Base-by-base conservation (phyloP, 257 asterid genomes). In the Marsdenia floribunda region DNA sequence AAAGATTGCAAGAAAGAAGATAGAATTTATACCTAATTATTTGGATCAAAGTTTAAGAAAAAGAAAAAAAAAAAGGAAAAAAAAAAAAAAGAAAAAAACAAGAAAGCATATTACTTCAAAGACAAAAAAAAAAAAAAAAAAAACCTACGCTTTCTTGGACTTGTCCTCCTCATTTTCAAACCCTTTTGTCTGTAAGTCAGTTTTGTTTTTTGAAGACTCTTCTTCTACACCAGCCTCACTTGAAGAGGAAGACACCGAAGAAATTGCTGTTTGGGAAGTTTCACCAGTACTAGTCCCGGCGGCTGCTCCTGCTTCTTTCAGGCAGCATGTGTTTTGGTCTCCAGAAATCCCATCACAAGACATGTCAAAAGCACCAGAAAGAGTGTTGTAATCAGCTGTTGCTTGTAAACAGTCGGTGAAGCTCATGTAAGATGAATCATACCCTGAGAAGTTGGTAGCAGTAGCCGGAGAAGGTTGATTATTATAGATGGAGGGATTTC, bases 171-270 rank as follows among this genome's bases (percentile, higher is more conserved):
- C 87, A 70, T 78, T 87, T 77, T 85, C 88, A 80, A 85, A 75
- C 73, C 50, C 82, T 75, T 76, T 76, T 1, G 70, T 38, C 73
- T 60, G 68, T 73, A 74, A 71, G 75, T 82, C 85, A 22, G 75
- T 79, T 78, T 86, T 84, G 82, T 78, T 79, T 76, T 88, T 89
- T 67, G 85, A 85, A 63, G 87, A 85, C 70, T 84, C 94, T 68
- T 86, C 97, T 47, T 87, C 94, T 19, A 69, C 86, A n/a, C 86
- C 91, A 6, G 72, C 86, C 54, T 88, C 97, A 44, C 86, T 88
- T 7, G 96, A 91, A 33, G 90, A 87, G 46, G 81, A 50, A 29
- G 93, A 88, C 7, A 73, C 81, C n/a, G 89, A 79, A 7, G 95
- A 90, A 72, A 71, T 85, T 1, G 81, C 84, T 33, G 84, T 79